Percentiles rank a stretch among this genome's conserved stretches.
Conservation (phyloP, 768 basidiomycete genomes). For the Suillus variegatus region DNA sequence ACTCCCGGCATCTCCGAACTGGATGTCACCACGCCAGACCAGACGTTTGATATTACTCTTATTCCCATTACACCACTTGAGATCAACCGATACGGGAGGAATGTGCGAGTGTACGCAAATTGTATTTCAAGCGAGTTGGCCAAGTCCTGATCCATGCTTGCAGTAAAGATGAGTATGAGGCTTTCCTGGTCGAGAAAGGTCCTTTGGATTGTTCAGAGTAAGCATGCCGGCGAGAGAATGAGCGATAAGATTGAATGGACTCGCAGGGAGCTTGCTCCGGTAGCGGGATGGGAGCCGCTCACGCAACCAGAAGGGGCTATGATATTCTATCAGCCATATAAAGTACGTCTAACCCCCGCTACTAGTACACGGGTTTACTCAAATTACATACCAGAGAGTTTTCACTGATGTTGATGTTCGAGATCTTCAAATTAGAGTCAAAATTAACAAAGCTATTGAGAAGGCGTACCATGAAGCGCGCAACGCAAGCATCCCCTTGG, state of each 20-base stretch:
- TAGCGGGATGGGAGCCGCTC: not conserved
- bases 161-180: no score
- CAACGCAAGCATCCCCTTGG: not conserved
- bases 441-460: not conserved
- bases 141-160: no score
- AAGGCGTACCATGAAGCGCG: not conserved
- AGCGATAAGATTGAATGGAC: not conserved
- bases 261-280: not conserved
- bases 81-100: no score
- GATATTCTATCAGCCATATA: not conserved
- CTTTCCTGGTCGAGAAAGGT: not conserved
- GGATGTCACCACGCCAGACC: no score
- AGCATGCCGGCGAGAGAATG: not conserved
- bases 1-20: no score
- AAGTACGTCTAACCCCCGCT: not conserved
- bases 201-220: not conserved
- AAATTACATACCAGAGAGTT: no score
- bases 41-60: no score
- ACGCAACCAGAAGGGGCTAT: not conserved
- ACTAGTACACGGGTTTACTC: not conserved
- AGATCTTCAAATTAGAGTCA: not conserved
- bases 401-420: not conserved
- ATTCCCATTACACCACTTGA: no score
- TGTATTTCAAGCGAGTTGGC: no score
- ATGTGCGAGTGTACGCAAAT: no score